These are phyloP conservation scores for Plantago rigida DNA, from an alignment of 305 asterid species.

Conservation along the genomic window DNA sequence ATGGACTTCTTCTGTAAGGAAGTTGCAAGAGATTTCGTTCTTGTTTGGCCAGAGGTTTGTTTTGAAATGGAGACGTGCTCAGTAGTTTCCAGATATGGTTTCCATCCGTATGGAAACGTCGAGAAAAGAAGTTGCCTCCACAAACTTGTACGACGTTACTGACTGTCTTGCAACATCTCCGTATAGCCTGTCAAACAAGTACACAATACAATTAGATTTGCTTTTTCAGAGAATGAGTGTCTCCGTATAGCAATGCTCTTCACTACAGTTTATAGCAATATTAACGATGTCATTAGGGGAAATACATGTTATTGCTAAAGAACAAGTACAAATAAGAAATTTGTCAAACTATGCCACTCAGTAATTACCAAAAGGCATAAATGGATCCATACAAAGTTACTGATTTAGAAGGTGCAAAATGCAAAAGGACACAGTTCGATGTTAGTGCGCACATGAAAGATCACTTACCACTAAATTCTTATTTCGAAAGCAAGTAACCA, in stretches of 20 bases:
- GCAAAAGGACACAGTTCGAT: background rate
- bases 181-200: constrained; percentile 46
- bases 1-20: constrained; percentile 50
- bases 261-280: too few species aligned
- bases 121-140: constrained; percentile 93
- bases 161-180: constrained; percentile 54
- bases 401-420: background rate
- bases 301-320: too few species aligned
- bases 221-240: too few species aligned
- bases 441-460: constrained; percentile 6
- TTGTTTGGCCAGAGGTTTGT: constrained; percentile 38
- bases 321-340: background rate
- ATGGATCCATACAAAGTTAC: too few species aligned
- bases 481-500: constrained; percentile 65
- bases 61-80: constrained; percentile 70
- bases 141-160: constrained; percentile 52
- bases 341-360: background rate
- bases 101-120: constrained; percentile 78
- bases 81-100: constrained; percentile 78
- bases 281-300: too few species aligned
- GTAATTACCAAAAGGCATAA: background rate
- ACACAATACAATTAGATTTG: too few species aligned
- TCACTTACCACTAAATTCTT: constrained; percentile 73
- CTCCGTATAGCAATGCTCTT: too few species aligned
- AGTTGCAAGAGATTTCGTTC: constrained; percentile 52